Conservation (phyloP, 2,329 filamentous ascomycete genomes). For the Neopestalotiopsis clavispora region DNA sequence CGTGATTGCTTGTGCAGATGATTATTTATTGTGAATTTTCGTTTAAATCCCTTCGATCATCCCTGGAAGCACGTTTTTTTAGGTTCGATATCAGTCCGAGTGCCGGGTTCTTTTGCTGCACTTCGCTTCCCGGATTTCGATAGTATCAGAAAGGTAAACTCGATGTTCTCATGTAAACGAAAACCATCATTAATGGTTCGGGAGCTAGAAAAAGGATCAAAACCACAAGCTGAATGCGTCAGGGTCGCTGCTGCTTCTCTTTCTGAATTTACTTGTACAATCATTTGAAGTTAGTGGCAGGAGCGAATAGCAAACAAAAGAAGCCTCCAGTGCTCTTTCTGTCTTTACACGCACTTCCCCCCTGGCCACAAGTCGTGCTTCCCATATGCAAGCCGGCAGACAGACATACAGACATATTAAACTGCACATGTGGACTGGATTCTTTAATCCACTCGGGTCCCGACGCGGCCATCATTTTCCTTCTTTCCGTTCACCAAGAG, state of each 20-base stretch:
- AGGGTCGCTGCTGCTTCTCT: too few relatives aligned
- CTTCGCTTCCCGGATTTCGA: background rate
- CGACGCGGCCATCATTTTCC: background rate
- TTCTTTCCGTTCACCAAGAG: background rate
- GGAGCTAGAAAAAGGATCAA: background rate
- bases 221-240: background rate
- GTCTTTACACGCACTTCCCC: too few relatives aligned
- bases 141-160: background rate
- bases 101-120: background rate
- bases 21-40: background rate
- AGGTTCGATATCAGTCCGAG: background rate
- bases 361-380: too few relatives aligned
- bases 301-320: too few relatives aligned
- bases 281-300: too few relatives aligned
- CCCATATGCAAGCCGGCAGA: too few relatives aligned
- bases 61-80: conserved; percentile 1
- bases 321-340: too few relatives aligned
- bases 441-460: too few relatives aligned
- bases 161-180: background rate
- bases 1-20: background rate
- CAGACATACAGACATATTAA: too few relatives aligned
- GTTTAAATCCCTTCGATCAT: background rate
- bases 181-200: background rate
- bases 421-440: too few relatives aligned
- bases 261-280: background rate